phyloP scores from a whole-genome alignment of 2,329 filamentous ascomycete genomes.

The Akanthomyces dipterigenus region DNA sequence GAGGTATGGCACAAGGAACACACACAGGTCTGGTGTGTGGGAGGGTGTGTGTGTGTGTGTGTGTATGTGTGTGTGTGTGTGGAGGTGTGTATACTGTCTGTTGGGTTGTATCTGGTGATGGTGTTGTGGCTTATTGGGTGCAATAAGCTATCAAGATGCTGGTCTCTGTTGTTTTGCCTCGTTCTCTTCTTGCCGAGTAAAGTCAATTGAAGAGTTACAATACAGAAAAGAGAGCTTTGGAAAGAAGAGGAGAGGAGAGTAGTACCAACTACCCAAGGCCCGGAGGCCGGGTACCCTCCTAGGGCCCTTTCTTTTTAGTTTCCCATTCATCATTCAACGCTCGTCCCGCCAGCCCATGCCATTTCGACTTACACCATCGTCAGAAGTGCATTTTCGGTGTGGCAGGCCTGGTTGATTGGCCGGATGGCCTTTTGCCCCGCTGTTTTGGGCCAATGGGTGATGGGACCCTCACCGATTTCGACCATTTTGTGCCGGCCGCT shows the following conservation, averaged over 20 bases:
- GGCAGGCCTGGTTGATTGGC: constrained; percentile 19
- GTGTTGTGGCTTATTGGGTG: neutral
- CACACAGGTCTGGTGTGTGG: neutral
- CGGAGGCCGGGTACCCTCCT: constrained; percentile 9
- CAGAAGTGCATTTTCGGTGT: constrained; percentile 26
- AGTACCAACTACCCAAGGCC: constrained; percentile 1
- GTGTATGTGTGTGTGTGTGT: constrained; percentile 8
- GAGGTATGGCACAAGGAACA: constrained; percentile 7
- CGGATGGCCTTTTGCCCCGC: neutral
- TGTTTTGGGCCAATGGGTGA: constrained; percentile 13
- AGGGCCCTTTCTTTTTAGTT: constrained; percentile 9
- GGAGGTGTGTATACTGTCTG: constrained; percentile 2
- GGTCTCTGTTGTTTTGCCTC: neutral
- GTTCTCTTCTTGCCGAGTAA: neutral
- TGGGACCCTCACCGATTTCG: constrained; percentile 14
- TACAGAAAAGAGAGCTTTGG: neutral
- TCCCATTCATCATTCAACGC: constrained; percentile 7
- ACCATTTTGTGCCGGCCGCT: constrained; percentile 12
- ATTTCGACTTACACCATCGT: constrained; percentile 33
- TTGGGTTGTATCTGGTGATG: constrained; percentile 4
- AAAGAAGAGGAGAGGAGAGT: neutral
- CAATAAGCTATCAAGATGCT: neutral
- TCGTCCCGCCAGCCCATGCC: constrained; percentile 8
- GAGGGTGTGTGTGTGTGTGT: constrained; percentile 7
- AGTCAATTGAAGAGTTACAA: constrained; percentile 4